Conservation (phyloP, 352 stramenopile species). For the Globisporangium paroecandrum region DNA sequence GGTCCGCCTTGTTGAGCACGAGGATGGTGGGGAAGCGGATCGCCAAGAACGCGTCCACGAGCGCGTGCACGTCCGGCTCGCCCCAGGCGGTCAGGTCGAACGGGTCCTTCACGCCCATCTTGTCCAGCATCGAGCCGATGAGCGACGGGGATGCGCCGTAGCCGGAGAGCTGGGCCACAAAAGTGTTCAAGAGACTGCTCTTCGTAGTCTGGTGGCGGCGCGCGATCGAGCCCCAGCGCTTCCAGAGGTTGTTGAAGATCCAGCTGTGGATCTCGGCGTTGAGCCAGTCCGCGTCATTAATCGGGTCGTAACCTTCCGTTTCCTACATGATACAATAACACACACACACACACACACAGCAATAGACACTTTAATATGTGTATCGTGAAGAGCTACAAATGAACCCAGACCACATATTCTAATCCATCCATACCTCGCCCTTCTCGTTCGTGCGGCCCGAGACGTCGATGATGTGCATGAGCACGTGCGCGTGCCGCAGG, state of each 20-base stretch:
- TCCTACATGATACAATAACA: slow-evolving; percentile 17
- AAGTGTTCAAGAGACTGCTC: slow-evolving; percentile 59
- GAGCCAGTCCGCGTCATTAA: slow-evolving; percentile 88
- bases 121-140: slow-evolving; percentile 68
- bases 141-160: slow-evolving; percentile 77
- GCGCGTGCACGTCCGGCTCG: slow-evolving; percentile 61
- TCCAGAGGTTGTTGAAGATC: slow-evolving; percentile 89
- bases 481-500: slow-evolving; percentile 81
- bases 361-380: background rate
- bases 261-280: slow-evolving; percentile 85
- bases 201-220: slow-evolving; percentile 73
- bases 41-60: slow-evolving; percentile 76
- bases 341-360: too few species aligned
- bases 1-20: slow-evolving; percentile 88
- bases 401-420: background rate
- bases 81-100: slow-evolving; percentile 51
- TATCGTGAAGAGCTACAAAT: background rate
- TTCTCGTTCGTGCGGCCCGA: slow-evolving; percentile 89
- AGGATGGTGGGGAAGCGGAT: slow-evolving; percentile 86
- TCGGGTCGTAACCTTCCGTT: slow-evolving; percentile 84
- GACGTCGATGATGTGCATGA: slow-evolving; percentile 90
- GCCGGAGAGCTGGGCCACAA: slow-evolving; percentile 72
- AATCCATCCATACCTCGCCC: slow-evolving; percentile 34
- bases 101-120: slow-evolving; percentile 58
- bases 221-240: slow-evolving; percentile 75